Conservation (phyloP, 345 rosid genomes). For the Cardamine occulta region DNA sequence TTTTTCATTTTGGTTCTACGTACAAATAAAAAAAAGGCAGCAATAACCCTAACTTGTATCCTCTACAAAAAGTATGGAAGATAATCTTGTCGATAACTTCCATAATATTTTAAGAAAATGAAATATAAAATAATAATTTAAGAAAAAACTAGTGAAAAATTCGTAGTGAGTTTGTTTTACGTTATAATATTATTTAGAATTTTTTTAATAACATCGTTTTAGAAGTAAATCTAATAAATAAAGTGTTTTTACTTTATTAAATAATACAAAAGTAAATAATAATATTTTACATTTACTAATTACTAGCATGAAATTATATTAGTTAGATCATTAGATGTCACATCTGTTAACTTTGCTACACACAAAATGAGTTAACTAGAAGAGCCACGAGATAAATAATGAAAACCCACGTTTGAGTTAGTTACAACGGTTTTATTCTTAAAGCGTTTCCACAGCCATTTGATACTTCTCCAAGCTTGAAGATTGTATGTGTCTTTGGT, state of each 20-base stretch:
- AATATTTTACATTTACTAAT: neutral
- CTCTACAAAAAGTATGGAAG: neutral
- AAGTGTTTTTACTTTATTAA: neutral
- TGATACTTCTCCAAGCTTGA: slow-evolving; percentile 22
- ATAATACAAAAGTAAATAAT: too few species aligned
- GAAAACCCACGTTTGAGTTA: slow-evolving; percentile 41
- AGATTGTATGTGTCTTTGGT: neutral
- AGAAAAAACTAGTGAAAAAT: neutral
- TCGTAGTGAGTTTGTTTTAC: neutral
- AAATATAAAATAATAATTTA: neutral
- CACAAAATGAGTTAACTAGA: neutral
- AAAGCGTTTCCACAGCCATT: slow-evolving; percentile 19
- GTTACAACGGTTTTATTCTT: slow-evolving; percentile 40
- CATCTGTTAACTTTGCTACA: slow-evolving; percentile 1
- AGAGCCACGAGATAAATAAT: slow-evolving; percentile 13
- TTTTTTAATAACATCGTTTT: neutral
- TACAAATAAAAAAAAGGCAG: neutral
- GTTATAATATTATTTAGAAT: neutral
- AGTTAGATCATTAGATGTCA: neutral
- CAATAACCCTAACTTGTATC: neutral
- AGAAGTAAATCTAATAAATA: neutral
- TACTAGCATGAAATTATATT: neutral
- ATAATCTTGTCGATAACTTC: neutral
- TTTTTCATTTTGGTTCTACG: neutral
- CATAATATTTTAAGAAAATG: neutral